Evolutionary conservation across 208 protist species (phyloP).

Genomic region (Trypanosoma melophagium): DNA sequence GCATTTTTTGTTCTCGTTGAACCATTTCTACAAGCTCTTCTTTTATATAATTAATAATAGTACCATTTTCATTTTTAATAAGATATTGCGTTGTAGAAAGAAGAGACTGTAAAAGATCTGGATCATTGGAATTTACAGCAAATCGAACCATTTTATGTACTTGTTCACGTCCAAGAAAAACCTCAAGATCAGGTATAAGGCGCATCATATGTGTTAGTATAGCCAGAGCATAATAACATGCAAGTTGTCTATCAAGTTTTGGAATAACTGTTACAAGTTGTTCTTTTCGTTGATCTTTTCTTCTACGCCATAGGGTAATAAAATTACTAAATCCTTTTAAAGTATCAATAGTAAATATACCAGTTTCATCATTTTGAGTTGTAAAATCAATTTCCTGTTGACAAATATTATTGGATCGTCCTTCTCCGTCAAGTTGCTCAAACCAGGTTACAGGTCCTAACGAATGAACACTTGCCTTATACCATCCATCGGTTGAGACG

Average conservation of each 20-base stretch:
- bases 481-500: constrained; percentile 1
- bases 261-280: constrained; percentile 33
- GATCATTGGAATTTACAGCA: constrained; percentile 28
- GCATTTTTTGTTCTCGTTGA: constrained; percentile 43
- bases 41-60: constrained; percentile 24
- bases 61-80: constrained; percentile 12
- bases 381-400: constrained; percentile 75
- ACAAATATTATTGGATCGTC: constrained; percentile 30
- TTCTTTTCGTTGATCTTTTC: constrained; percentile 27
- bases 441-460: constrained; percentile 28
- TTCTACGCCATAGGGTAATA: constrained; percentile 22
- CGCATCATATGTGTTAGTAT: constrained; percentile 31
- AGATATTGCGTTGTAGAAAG: constrained; percentile 12
- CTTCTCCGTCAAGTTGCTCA: constrained; percentile 11
- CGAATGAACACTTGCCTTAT: constrained; percentile 4
- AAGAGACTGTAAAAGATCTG: constrained; percentile 22
- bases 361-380: constrained; percentile 44
- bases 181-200: not conserved
- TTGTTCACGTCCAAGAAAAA: constrained; percentile 9
- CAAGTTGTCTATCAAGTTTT: constrained; percentile 40
- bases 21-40: constrained; percentile 52
- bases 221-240: constrained; percentile 30
- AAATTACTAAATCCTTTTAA: constrained; percentile 24
- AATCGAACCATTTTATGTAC: constrained; percentile 23
- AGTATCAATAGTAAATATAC: constrained; percentile 36